Percentiles rank a stretch among this genome's conserved stretches.
Evolutionary conservation across 2,329 filamentous ascomycete genomes (phyloP).

Genomic region (Ophiocordyceps robertsii): DNA sequence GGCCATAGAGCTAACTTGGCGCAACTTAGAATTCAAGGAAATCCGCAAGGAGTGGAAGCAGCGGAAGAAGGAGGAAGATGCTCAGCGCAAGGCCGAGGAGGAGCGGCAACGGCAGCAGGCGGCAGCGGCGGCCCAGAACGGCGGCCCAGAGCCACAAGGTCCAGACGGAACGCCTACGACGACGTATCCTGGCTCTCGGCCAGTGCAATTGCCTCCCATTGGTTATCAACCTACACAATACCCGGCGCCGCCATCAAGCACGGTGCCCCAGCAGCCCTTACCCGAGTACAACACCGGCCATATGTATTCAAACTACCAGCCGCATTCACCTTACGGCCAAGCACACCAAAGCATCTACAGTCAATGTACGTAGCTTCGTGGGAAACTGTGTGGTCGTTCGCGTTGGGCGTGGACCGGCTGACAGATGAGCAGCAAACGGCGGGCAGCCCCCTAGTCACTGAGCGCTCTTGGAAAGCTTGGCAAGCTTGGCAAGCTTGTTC

Average conservation of each 20-base stretch:
- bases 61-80: constrained; percentile 97
- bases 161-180: constrained; percentile 30
- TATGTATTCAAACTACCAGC: constrained; percentile 44
- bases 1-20: constrained; percentile 5
- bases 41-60: constrained; percentile 99
- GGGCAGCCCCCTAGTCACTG: constrained; percentile 4
- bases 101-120: constrained; percentile 53
- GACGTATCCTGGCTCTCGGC: constrained; percentile 42
- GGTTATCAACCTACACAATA: constrained; percentile 59
- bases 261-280: constrained; percentile 36
- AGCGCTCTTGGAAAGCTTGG: background rate
- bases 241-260: constrained; percentile 43
- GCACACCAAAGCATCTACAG: constrained; percentile 46
- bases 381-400: background rate
- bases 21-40: constrained; percentile 79
- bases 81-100: constrained; percentile 76
- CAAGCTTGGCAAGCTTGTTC: too few species aligned
- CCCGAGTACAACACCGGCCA: constrained; percentile 41
- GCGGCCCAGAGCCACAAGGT: constrained; percentile 31
- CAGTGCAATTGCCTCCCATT: constrained; percentile 59
- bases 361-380: constrained; percentile 33
- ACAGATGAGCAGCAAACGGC: constrained; percentile 3
- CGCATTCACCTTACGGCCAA: constrained; percentile 44
- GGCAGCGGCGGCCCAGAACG: constrained; percentile 40
- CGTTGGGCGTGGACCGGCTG: background rate